phyloP scores from a whole-genome alignment of 1,139 yeast genomes.

The Magnusiomyces tetraspermus region DNA sequence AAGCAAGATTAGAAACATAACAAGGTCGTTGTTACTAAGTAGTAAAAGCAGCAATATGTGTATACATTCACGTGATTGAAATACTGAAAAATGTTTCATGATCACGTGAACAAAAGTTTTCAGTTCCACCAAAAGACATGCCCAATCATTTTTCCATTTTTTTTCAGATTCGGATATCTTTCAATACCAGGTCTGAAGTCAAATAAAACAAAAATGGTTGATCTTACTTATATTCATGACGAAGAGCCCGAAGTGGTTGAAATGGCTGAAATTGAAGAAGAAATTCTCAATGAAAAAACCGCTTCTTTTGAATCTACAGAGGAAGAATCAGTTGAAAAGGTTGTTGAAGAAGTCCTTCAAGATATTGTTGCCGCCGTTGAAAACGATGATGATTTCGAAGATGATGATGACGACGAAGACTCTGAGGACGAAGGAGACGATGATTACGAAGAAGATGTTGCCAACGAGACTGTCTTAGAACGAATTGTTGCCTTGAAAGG shows the following conservation, averaged over 20 bases:
- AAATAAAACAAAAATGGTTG: constrained; percentile 51
- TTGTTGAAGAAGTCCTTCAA: constrained; percentile 9
- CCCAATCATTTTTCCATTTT: neutral
- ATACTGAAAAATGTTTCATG: neutral
- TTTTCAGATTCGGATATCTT: neutral
- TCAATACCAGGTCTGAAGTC: too few relatives aligned
- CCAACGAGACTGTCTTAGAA: constrained; percentile 74
- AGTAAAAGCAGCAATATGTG: too few relatives aligned
- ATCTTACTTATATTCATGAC: constrained; percentile 56
- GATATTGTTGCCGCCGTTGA: constrained; percentile 19
- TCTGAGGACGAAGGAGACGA: constrained; percentile 47
- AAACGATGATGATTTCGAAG: constrained; percentile 13
- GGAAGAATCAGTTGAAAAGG: constrained; percentile 8
- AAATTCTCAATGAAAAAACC: too few relatives aligned
- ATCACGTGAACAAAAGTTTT: neutral
- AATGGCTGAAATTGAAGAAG: neutral
- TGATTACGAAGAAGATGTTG: constrained; percentile 66
- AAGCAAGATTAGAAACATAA: too few relatives aligned
- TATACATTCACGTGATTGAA: too few relatives aligned
- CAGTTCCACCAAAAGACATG: constrained; percentile 1
- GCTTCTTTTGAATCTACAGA: too few relatives aligned
- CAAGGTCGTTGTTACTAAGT: too few relatives aligned
- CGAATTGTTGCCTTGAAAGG: constrained; percentile 88
- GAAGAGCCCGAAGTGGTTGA: constrained; percentile 17
- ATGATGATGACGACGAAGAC: constrained; percentile 22